Evolutionary conservation across 2,329 filamentous ascomycete genomes (phyloP).

Genomic region (Colletotrichum coccodes): DNA sequence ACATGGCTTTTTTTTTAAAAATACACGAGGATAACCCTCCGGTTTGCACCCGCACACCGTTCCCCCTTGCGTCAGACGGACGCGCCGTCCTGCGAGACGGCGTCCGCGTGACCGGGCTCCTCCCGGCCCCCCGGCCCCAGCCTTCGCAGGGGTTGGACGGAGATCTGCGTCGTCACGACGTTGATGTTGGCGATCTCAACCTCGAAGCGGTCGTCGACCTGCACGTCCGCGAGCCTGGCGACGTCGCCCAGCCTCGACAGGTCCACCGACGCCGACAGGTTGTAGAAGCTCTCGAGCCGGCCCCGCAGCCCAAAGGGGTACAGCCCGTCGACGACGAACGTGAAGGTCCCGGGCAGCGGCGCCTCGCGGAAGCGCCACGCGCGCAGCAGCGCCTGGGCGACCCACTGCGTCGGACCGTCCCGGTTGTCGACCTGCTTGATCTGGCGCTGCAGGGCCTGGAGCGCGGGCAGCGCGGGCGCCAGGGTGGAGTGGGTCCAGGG

Average conservation of each 20-base stretch:
- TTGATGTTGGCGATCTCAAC: constrained; percentile 66
- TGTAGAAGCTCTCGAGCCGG: constrained; percentile 59
- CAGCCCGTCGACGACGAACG: constrained; percentile 56
- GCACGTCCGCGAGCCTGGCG: constrained; percentile 53
- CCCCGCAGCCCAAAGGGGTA: constrained; percentile 49
- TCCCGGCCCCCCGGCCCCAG: neutral
- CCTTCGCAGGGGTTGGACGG: constrained; percentile 5
- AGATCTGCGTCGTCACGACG: constrained; percentile 41
- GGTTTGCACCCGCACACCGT: neutral
- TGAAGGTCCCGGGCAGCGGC: constrained; percentile 57
- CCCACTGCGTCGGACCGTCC: constrained; percentile 62
- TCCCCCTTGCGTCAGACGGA: neutral
- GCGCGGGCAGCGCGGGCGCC: constrained; percentile 56
- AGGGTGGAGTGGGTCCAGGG: constrained; percentile 57
- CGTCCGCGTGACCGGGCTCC: neutral
- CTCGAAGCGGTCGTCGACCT: constrained; percentile 62
- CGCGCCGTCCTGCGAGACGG: neutral
- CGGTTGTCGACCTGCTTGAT: constrained; percentile 53
- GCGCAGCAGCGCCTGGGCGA: constrained; percentile 68
- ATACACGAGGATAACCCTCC: neutral
- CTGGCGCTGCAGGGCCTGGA: constrained; percentile 64
- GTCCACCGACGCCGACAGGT: constrained; percentile 54
- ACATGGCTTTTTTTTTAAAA: too few relatives aligned
- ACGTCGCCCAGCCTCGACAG: constrained; percentile 49
- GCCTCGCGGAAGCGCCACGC: constrained; percentile 66